Percentiles rank a stretch among this genome's conserved stretches.
These are phyloP conservation scores for Pseudogymnoascus sp. DNA, from an alignment of 2,329 filamentous ascomycete species.

Conservation along the genomic window DNA sequence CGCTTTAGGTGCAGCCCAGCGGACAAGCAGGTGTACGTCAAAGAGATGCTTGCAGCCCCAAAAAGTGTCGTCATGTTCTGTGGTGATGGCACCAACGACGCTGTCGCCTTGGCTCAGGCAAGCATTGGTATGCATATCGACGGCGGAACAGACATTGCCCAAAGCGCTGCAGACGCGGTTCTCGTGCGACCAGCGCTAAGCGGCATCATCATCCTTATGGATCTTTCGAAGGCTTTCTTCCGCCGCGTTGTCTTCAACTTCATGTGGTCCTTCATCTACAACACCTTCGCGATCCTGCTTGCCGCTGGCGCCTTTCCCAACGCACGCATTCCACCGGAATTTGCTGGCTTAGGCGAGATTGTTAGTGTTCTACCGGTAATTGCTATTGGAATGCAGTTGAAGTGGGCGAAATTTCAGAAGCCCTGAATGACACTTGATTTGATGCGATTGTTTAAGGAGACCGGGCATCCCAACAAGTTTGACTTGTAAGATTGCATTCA, in stretches of 20 bases:
- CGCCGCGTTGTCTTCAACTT: constrained; percentile 54
- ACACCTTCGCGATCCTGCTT: constrained; percentile 58
- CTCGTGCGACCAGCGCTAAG: constrained; percentile 49
- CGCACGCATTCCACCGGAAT: constrained; percentile 48
- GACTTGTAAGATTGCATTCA: too few species aligned
- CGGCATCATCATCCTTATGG: constrained; percentile 50
- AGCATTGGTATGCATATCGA: constrained; percentile 63
- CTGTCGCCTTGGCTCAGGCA: constrained; percentile 61
- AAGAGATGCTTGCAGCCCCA: neutral
- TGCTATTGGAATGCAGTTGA: too few species aligned
- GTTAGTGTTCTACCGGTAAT: constrained; percentile 70
- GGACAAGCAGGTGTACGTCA: constrained; percentile 13
- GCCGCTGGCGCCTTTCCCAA: constrained; percentile 57
- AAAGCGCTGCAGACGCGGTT: constrained; percentile 59
- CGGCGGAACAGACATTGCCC: constrained; percentile 52
- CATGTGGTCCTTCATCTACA: constrained; percentile 63
- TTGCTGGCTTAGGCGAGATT: constrained; percentile 63
- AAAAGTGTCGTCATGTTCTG: constrained; percentile 51
- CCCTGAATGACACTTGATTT: too few species aligned
- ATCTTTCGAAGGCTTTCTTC: constrained; percentile 34
- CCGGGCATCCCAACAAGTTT: too few species aligned
- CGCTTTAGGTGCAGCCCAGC: constrained; percentile 30
- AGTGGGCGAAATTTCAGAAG: too few species aligned
- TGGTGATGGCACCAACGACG: constrained; percentile 74
- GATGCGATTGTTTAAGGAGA: too few species aligned